A percentile compares a stretch with the other conserved stretches of the same genome.
phyloP scores from a whole-genome alignment of 768 basidiomycete genomes.

The Pisolithus microcarpus region DNA sequence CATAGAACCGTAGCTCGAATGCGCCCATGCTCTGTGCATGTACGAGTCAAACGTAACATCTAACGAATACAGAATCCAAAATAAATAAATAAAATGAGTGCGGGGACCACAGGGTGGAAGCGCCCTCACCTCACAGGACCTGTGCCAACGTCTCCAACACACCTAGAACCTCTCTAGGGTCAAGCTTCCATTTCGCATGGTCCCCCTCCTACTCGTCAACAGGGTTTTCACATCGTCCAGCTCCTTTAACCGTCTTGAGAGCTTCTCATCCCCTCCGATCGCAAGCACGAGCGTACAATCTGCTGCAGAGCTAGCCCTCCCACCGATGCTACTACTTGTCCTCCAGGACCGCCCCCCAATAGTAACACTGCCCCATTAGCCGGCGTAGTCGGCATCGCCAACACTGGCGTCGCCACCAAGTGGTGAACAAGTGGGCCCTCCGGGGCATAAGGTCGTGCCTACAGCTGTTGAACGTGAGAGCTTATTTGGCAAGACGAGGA shows the following conservation, averaged over 20 bases:
- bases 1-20: too few species aligned
- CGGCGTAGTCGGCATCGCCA: not conserved
- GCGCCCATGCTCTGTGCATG: too few species aligned
- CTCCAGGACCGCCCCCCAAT: not conserved
- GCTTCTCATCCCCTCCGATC: conserved; percentile 69
- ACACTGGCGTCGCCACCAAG: conserved; percentile 8
- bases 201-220: conserved; percentile 64
- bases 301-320: conserved; percentile 28
- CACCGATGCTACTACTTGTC: conserved; percentile 28
- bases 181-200: conserved; percentile 65
- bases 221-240: conserved; percentile 66
- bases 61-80: too few species aligned
- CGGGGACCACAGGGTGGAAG: too few species aligned
- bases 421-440: conserved; percentile 37
- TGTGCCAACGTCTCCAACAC: conserved; percentile 30
- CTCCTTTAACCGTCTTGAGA: conserved; percentile 69
- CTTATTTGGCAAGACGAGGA: conserved; percentile 78
- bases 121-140: not conserved
- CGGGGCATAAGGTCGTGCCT: conserved; percentile 68
- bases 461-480: conserved; percentile 80
- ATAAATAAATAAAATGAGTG: too few species aligned
- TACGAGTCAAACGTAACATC: too few species aligned
- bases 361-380: not conserved
- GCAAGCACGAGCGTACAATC: conserved; percentile 57
- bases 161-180: conserved; percentile 28